A percentile compares a stretch with the other conserved stretches of the same genome.
Conservation (phyloP, 257 asterid genomes). For the Haberlea rhodopensis region DNA sequence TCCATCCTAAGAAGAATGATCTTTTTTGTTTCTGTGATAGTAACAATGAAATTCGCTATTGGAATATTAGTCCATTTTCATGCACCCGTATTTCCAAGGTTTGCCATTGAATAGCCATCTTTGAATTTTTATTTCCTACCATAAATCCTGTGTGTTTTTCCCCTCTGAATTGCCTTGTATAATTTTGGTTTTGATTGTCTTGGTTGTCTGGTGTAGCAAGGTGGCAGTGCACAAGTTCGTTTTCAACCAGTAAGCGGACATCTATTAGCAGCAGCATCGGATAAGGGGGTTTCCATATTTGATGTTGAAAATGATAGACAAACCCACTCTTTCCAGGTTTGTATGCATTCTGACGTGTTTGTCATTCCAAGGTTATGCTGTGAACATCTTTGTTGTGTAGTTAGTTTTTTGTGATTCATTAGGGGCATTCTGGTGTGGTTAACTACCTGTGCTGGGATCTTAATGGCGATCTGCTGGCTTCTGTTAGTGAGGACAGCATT, state of each 20-base stretch:
- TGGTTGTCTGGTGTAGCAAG: constrained; percentile 55
- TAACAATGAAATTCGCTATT: constrained; percentile 70
- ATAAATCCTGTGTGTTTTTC: background rate
- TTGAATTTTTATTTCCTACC: constrained; percentile 7
- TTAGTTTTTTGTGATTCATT: constrained; percentile 29
- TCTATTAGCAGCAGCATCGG: constrained; percentile 90
- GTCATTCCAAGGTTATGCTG: background rate
- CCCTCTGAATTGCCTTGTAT: background rate
- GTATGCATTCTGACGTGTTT: background rate
- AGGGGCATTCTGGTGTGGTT: constrained; percentile 81
- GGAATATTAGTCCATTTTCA: constrained; percentile 64
- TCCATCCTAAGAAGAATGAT: constrained; percentile 91
- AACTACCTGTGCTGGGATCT: constrained; percentile 97
- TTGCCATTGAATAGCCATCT: constrained; percentile 10
- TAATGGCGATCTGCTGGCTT: constrained; percentile 80
- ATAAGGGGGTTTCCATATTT: constrained; percentile 74
- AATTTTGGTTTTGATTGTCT: constrained; percentile 15
- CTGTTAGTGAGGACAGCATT: constrained; percentile 86
- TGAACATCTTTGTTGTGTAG: constrained; percentile 1
- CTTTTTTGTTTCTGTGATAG: constrained; percentile 92
- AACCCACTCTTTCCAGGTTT: constrained; percentile 83
- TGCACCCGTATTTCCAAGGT: constrained; percentile 81
- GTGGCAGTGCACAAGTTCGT: constrained; percentile 95
- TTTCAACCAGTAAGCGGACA: constrained; percentile 87
- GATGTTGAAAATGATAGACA: constrained; percentile 94